Evolutionary conservation across 2,329 filamentous ascomycete genomes (phyloP).

Genomic region (Sarocladium strictum): DNA sequence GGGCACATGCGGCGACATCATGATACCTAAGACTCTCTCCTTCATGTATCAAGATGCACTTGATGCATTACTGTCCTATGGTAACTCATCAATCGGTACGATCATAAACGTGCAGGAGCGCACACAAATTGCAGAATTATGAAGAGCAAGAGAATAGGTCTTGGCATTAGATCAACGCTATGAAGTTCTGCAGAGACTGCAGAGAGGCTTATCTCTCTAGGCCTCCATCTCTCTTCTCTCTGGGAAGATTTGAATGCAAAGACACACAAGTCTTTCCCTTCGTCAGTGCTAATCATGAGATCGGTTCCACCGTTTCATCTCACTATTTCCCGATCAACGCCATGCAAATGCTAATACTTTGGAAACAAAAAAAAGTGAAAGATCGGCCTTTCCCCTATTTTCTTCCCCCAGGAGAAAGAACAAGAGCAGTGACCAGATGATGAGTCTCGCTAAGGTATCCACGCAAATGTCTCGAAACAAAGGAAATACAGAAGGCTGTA

Average conservation of each 20-base stretch:
- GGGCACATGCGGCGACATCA: too few relatives aligned
- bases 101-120: too few relatives aligned
- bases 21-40: too few relatives aligned
- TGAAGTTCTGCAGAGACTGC: background rate
- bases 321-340: constrained; percentile 1
- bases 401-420: background rate
- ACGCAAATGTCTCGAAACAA: constrained; percentile 6
- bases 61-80: too few relatives aligned
- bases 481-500: background rate
- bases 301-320: background rate
- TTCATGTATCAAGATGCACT: too few relatives aligned
- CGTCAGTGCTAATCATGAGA: background rate
- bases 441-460: constrained; percentile 6
- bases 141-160: background rate
- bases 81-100: too few relatives aligned
- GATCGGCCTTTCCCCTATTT: background rate
- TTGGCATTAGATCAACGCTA: constrained; percentile 4
- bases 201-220: background rate
- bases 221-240: background rate
- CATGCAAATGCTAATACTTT: constrained; percentile 7
- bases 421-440: background rate
- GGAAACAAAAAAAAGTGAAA: background rate
- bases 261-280: background rate
- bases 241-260: too few relatives aligned
- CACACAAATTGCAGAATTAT: background rate